These are phyloP conservation scores for Chrysopogon serrulatus DNA, from an alignment of 176 grass and related monocot species.

Conservation along the genomic window DNA sequence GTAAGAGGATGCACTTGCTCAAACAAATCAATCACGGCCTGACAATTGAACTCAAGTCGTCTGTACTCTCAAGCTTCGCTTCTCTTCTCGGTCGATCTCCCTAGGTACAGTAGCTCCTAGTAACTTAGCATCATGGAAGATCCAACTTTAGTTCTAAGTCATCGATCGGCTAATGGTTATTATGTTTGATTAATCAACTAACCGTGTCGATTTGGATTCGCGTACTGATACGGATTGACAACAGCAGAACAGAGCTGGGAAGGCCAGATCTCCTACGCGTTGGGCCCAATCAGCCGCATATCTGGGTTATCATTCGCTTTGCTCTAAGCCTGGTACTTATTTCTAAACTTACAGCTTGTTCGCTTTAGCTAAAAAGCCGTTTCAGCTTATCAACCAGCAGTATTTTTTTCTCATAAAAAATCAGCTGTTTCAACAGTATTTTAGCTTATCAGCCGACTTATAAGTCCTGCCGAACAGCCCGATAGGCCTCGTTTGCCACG, in stretches of 20 bases:
- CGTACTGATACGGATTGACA: neutral
- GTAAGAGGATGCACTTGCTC: neutral
- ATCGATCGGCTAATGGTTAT: neutral
- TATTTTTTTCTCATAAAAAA: too few relatives aligned
- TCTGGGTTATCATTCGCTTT: neutral
- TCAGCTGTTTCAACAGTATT: too few relatives aligned
- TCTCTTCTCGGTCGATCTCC: neutral
- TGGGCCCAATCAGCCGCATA: neutral
- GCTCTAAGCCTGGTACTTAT: neutral
- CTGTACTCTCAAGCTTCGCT: neutral
- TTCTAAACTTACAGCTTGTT: too few relatives aligned
- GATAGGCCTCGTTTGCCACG: too few relatives aligned
- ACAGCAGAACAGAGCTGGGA: neutral
- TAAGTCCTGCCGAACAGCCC: too few relatives aligned
- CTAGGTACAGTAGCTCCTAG: neutral
- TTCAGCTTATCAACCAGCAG: too few relatives aligned
- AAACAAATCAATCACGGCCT: neutral
- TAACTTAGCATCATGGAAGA: conserved; percentile 1
- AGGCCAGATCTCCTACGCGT: conserved; percentile 10
- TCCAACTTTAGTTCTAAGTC: neutral
- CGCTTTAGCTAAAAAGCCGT: too few relatives aligned
- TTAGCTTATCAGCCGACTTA: too few relatives aligned
- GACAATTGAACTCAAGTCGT: neutral
- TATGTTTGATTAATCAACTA: neutral
- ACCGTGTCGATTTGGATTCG: neutral